Evolutionary conservation across 441 rosid species (phyloP).

Genomic region (Cnidoscolus chayamansa): DNA sequence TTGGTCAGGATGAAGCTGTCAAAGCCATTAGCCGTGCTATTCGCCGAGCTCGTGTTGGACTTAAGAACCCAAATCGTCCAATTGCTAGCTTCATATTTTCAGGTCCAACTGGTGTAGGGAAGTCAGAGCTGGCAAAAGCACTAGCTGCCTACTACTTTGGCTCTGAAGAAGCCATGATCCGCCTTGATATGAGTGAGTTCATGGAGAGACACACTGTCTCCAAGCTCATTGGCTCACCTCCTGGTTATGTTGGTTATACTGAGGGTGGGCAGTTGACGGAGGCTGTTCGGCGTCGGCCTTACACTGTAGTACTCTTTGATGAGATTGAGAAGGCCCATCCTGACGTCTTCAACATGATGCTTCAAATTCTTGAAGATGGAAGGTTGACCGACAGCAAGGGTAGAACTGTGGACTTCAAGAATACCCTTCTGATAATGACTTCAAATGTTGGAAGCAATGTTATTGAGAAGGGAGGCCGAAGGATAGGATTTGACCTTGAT

Average conservation of each 20-base stretch:
- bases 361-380: constrained; percentile 97
- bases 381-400: constrained; percentile 98
- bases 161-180: constrained; percentile 93
- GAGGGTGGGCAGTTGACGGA: constrained; percentile 98
- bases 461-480: constrained; percentile 88
- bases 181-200: constrained; percentile 99
- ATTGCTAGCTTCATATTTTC: constrained; percentile 98
- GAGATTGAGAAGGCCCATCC: constrained; percentile 99
- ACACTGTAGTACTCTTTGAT: constrained; percentile 83
- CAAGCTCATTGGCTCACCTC: constrained; percentile 96
- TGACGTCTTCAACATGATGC: constrained; percentile 98
- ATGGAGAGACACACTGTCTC: constrained; percentile 97
- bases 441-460: constrained; percentile 97
- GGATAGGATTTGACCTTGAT: constrained; percentile 88
- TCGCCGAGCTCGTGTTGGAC: constrained; percentile 97
- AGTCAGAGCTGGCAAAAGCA: constrained; percentile 94
- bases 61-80: constrained; percentile 91
- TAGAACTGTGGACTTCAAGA: constrained; percentile 94
- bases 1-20: constrained; percentile 99
- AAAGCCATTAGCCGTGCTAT: constrained; percentile 91
- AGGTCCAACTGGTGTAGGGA: constrained; percentile 99
- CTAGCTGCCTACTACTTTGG: constrained; percentile 94
- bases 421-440: constrained; percentile 94
- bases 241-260: constrained; percentile 95
- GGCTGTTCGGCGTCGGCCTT: constrained; percentile 94